Evolutionary conservation across 116 monocot genomes (phyloP).

Genomic region (Dioscorea cayenensis): DNA sequence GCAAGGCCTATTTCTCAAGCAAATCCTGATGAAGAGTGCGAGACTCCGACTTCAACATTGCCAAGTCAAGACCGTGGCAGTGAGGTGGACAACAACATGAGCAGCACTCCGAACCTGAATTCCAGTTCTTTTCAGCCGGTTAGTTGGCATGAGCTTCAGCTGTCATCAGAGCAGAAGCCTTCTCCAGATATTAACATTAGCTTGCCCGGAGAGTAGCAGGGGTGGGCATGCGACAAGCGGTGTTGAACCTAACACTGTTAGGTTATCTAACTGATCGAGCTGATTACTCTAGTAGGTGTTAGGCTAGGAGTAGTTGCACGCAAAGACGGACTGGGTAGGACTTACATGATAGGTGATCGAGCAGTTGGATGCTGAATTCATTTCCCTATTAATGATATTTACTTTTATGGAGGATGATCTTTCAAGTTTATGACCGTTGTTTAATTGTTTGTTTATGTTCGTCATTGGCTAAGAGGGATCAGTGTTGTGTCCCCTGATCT

Average conservation of each 20-base stretch:
- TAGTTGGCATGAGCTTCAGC: constrained; percentile 40
- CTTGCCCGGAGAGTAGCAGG: background rate
- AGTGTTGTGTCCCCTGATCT: no score
- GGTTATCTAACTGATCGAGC: background rate
- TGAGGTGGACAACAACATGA: constrained; percentile 8
- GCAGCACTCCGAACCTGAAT: constrained; percentile 6
- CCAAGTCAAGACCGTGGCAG: constrained; percentile 7
- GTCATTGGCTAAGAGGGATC: no score
- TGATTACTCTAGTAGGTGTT: background rate
- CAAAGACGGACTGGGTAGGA: no score
- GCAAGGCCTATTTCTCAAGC: constrained; percentile 38
- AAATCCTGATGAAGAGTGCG: constrained; percentile 24
- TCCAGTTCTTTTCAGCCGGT: constrained; percentile 11
- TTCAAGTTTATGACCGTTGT: no score
- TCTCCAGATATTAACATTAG: constrained; percentile 33
- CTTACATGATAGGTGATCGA: no score
- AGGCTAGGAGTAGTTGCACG: background rate
- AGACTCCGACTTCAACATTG: constrained; percentile 19
- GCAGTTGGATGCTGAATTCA: no score
- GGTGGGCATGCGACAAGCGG: background rate
- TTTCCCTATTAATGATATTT: no score
- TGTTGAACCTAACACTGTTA: background rate
- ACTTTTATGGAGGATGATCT: no score
- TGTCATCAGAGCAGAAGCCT: constrained; percentile 28
- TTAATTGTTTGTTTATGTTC: no score